Conservation (phyloP, 371 early-diverging fungal genomes). For the Circinella minor region DNA sequence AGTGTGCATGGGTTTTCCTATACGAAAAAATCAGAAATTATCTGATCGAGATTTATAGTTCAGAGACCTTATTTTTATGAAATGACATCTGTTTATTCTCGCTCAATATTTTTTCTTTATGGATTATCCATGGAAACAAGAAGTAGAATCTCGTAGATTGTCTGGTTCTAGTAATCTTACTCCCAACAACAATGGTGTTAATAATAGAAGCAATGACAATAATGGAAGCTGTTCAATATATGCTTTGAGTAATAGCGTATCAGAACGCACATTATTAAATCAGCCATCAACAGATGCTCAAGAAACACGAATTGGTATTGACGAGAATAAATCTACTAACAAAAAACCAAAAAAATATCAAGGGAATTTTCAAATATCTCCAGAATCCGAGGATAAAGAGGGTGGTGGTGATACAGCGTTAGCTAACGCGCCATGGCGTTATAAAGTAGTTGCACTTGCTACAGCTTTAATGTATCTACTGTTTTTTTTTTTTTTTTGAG, state of each 20-base stretch:
- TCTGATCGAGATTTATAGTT: too few species aligned
- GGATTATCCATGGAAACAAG: background rate
- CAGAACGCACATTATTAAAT: background rate
- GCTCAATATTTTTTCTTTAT: background rate
- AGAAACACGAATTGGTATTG: background rate
- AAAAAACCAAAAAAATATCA: too few species aligned
- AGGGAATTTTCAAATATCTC: too few species aligned
- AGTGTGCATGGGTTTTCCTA: too few species aligned
- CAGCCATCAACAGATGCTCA: background rate
- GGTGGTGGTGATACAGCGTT: conserved; percentile 22
- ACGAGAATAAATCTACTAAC: background rate
- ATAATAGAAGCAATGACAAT: too few species aligned
- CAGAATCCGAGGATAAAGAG: too few species aligned
- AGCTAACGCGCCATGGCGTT: conserved; percentile 28
- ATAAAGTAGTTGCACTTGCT: conserved; percentile 26
- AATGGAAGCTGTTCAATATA: background rate
- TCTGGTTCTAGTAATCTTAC: background rate
- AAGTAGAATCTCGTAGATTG: background rate
- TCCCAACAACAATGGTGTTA: too few species aligned
- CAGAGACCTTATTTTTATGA: too few species aligned
- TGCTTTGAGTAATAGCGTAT: background rate
- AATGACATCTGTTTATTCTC: too few species aligned
- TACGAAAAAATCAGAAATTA: too few species aligned
- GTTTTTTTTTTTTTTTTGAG: conserved; percentile 3
- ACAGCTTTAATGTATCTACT: conserved; percentile 24